A percentile compares a stretch with the other conserved stretches of the same genome.
Conservation (phyloP, 257 asterid species). For the Ajuga chamaepitys region DNA sequence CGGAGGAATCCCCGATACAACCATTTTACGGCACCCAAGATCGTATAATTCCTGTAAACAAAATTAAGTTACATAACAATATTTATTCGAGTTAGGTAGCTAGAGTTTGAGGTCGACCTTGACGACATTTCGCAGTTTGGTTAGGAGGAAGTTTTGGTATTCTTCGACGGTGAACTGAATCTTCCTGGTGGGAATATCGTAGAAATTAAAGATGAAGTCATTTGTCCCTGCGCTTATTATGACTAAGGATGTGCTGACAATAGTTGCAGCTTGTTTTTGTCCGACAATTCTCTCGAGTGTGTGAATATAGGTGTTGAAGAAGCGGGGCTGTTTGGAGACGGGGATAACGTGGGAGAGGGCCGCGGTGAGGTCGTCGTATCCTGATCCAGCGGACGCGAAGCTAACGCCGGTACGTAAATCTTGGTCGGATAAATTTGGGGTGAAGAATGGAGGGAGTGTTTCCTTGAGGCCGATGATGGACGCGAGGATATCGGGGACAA, state of each 20-base stretch:
- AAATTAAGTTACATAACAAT: neutral
- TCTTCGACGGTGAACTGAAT: slow-evolving; percentile 27
- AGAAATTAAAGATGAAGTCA: slow-evolving; percentile 50
- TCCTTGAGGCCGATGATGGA: slow-evolving; percentile 55
- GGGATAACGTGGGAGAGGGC: slow-evolving; percentile 36
- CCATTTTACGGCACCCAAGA: slow-evolving; percentile 56
- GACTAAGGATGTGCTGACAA: slow-evolving; percentile 38
- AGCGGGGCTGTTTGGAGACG: slow-evolving; percentile 31
- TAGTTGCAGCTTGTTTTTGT: slow-evolving; percentile 22
- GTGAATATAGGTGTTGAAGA: slow-evolving; percentile 27
- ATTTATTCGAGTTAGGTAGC: too few species aligned
- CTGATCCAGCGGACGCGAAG: slow-evolving; percentile 80
- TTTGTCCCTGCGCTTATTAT: slow-evolving; percentile 60
- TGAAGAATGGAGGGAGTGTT: slow-evolving; percentile 49
- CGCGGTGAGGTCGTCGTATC: slow-evolving; percentile 63
- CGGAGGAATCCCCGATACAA: slow-evolving; percentile 71
- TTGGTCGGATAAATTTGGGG: slow-evolving; percentile 40
- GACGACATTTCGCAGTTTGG: slow-evolving; percentile 35
- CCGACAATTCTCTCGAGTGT: slow-evolving; percentile 42
- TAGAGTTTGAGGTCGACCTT: slow-evolving; percentile 42
- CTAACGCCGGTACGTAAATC: slow-evolving; percentile 58
- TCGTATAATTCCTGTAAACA: slow-evolving; percentile 33
- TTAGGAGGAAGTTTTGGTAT: slow-evolving; percentile 51
- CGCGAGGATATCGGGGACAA: slow-evolving; percentile 60
- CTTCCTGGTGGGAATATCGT: slow-evolving; percentile 46